Evolutionary conservation across 345 rosid species (phyloP), one percentile per base, ranked within the genome.

Genomic region (Dimocarpus longan): DNA sequence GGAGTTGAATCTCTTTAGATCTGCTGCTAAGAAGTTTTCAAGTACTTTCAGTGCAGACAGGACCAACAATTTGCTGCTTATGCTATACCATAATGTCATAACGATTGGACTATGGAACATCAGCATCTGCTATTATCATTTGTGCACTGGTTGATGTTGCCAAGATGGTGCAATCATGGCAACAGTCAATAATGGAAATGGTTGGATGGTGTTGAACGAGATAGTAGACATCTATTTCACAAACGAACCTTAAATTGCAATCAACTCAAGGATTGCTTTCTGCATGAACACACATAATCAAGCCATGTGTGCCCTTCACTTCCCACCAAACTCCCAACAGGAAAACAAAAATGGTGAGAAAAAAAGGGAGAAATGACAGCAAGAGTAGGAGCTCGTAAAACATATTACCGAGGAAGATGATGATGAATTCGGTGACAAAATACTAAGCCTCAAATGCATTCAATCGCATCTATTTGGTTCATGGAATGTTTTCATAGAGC

Each of bases 341-440:
- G 91, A 88, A 81, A 88, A 86, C 50, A 89, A 86, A 77, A 80
- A 87, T 74, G 89, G 86, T 15, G 91, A 88, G 78, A 88, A 88
- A 80, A 83, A 87, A 77, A 85, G 91, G 80, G 90, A 88, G 76
- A 85, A 89, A 80, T 88, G 83, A 66, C 89, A 86, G 71, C 88
- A 88, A 43, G 91, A 86, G 76, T 88, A 88, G 76, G 87, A 88
- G 77, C 88, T 88, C 67, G 89, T 88, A 9, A 86, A 88, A 83
- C 91, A 88, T 83, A 88, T 86, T 73, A 88, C 89, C 0, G 91
- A 88, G 81, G 91, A 88, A 74, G 88, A 88, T 18, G 91, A 86
- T 8, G 91, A 89, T 18, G 91, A 85, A 48, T 87, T 89, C 54
- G 87, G 32, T 81, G n/a, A 48, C 0, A 52, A 15, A 4, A 40